Evolutionary conservation across 2,329 filamentous ascomycete species (phyloP).

Genomic region (Cladosporium sphaerospermum): DNA sequence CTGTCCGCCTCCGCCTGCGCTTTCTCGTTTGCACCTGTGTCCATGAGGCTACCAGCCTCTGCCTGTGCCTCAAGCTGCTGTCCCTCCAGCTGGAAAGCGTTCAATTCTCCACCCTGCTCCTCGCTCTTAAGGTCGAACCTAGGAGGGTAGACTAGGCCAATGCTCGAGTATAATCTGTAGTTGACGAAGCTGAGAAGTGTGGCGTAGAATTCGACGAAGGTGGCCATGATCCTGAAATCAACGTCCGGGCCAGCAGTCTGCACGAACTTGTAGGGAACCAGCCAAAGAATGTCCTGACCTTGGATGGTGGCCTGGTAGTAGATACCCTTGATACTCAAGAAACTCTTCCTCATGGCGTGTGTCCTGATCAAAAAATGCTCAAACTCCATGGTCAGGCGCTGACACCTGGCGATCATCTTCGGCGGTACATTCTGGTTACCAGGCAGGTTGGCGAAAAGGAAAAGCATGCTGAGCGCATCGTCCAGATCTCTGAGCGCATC

Average conservation of each 20-base stretch:
- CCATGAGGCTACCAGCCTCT: constrained; percentile 21
- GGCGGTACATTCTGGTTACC: constrained; percentile 83
- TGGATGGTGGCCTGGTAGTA: constrained; percentile 98
- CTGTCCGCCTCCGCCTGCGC: constrained; percentile 46
- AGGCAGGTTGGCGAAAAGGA: constrained; percentile 93
- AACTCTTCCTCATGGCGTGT: constrained; percentile 87
- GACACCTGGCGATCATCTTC: constrained; percentile 93
- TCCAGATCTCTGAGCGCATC: constrained; percentile 92
- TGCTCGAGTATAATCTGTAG: constrained; percentile 84
- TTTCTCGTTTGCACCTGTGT: constrained; percentile 30
- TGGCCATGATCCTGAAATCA: constrained; percentile 98
- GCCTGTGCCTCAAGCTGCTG: constrained; percentile 46
- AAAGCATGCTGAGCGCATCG: constrained; percentile 93
- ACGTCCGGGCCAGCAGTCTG: constrained; percentile 89
- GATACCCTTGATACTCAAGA: constrained; percentile 97
- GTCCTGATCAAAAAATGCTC: constrained; percentile 95
- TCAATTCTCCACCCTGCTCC: constrained; percentile 81
- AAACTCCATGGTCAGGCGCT: constrained; percentile 89
- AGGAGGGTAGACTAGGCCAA: constrained; percentile 90
- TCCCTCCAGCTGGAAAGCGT: constrained; percentile 84
- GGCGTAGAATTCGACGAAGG: constrained; percentile 98
- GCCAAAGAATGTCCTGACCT: constrained; percentile 93
- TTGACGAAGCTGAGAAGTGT: constrained; percentile 94
- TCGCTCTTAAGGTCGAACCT: constrained; percentile 86
- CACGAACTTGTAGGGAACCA: constrained; percentile 97